These are phyloP conservation scores for Rhodofomes roseus DNA, from an alignment of 1,284 basidiomycete species.

Conservation along the genomic window DNA sequence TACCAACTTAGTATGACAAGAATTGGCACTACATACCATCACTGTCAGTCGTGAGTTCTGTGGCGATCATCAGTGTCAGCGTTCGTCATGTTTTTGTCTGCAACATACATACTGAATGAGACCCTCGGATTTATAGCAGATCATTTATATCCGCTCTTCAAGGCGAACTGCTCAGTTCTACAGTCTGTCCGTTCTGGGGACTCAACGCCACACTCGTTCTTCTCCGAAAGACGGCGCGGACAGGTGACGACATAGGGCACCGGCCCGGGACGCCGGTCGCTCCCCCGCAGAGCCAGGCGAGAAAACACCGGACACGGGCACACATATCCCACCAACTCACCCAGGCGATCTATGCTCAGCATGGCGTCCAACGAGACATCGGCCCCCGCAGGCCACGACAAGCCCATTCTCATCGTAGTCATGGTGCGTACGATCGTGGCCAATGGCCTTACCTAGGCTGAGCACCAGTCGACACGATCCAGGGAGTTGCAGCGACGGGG, in stretches of 20 bases:
- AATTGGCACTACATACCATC: no score
- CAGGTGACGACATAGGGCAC: background rate
- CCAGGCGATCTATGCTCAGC: background rate
- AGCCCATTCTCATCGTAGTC: constrained; percentile 39
- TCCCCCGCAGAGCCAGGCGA: no score
- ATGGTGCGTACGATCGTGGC: constrained; percentile 36
- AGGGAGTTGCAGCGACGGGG: constrained; percentile 84
- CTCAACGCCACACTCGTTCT: background rate
- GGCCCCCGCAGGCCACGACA: background rate
- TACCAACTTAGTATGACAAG: no score
- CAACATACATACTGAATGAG: no score
- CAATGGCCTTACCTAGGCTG: background rate
- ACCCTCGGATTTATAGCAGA: no score
- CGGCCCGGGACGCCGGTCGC: background rate
- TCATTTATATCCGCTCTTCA: no score
- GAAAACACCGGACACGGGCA: no score
- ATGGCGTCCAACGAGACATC: background rate
- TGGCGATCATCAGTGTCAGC: no score
- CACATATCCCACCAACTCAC: background rate
- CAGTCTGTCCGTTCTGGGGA: background rate
- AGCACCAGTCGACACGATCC: background rate
- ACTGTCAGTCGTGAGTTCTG: no score
- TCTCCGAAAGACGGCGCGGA: background rate
- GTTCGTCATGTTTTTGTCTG: no score
- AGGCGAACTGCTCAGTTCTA: no score